Evolutionary conservation across 805 yeast genomes (phyloP).

Genomic region (Ogataea dorogensis): DNA sequence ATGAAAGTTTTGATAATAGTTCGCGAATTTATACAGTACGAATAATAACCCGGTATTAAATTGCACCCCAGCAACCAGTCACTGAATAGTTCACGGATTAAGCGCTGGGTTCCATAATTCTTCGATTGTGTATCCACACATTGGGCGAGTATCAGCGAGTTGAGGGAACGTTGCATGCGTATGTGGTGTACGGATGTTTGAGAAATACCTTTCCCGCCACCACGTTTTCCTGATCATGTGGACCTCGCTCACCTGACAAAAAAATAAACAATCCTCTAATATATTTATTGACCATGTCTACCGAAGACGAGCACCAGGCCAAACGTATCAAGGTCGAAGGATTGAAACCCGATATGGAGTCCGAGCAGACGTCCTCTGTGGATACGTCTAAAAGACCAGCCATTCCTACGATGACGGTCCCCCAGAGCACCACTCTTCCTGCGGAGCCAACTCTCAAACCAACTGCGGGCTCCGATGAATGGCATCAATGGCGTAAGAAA

Average conservation of each 20-base stretch:
- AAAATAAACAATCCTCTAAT: slow-evolving; percentile 4
- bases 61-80: too few species aligned
- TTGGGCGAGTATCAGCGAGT: too few species aligned
- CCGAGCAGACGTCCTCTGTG: neutral
- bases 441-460: slow-evolving; percentile 43
- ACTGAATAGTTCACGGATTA: too few species aligned
- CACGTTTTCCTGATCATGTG: slow-evolving; percentile 17
- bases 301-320: slow-evolving; percentile 12
- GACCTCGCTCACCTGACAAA: slow-evolving; percentile 23
- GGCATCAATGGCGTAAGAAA: slow-evolving; percentile 79
- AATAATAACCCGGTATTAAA: too few species aligned
- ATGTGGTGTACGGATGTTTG: too few species aligned
- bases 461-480: slow-evolving; percentile 72
- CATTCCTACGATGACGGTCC: slow-evolving; percentile 25
- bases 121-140: too few species aligned
- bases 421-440: slow-evolving; percentile 21
- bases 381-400: slow-evolving; percentile 7
- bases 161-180: too few species aligned
- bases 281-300: slow-evolving; percentile 8
- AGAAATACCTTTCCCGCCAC: too few species aligned
- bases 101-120: too few species aligned
- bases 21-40: too few species aligned
- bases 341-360: slow-evolving; percentile 1
- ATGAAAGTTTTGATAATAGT: too few species aligned
- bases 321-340: slow-evolving; percentile 16